Evolutionary conservation across 805 yeast genomes (phyloP).

Genomic region (Starmerella geochares): DNA sequence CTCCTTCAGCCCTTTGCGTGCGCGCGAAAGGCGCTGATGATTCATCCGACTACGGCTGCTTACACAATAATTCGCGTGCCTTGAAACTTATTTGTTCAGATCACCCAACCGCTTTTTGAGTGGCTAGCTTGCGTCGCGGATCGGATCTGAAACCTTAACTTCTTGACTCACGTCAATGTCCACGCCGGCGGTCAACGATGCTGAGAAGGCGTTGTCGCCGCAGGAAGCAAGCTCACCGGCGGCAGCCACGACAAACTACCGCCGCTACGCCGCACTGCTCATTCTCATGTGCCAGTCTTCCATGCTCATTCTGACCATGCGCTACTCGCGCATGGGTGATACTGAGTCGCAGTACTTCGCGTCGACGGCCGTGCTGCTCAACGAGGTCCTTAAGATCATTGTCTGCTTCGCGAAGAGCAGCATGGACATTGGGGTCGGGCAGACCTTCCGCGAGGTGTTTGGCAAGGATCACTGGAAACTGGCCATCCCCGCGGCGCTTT

Average conservation of each 20-base stretch:
- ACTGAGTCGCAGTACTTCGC: slow-evolving; percentile 30
- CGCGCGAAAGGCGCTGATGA: no score
- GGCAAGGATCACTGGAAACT: slow-evolving; percentile 35
- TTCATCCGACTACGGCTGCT: neutral
- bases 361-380: slow-evolving; percentile 36
- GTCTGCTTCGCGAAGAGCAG: slow-evolving; percentile 29
- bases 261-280: slow-evolving; percentile 32
- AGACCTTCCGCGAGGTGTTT: slow-evolving; percentile 29
- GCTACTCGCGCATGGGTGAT: slow-evolving; percentile 37
- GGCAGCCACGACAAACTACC: slow-evolving; percentile 1
- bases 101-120: neutral
- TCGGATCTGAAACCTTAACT: neutral
- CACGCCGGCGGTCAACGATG: slow-evolving; percentile 1
- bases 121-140: neutral
- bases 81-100: neutral
- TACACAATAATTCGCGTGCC: neutral
- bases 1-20: neutral
- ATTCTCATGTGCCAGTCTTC: slow-evolving; percentile 36
- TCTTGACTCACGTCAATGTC: neutral
- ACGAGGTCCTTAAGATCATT: slow-evolving; percentile 33
- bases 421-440: slow-evolving; percentile 24
- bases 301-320: slow-evolving; percentile 35
- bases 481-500: slow-evolving; percentile 35
- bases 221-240: neutral
- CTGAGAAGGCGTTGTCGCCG: slow-evolving; percentile 3